Conservation (phyloP, 345 rosid genomes). For the Hibiscus mutabilis region DNA sequence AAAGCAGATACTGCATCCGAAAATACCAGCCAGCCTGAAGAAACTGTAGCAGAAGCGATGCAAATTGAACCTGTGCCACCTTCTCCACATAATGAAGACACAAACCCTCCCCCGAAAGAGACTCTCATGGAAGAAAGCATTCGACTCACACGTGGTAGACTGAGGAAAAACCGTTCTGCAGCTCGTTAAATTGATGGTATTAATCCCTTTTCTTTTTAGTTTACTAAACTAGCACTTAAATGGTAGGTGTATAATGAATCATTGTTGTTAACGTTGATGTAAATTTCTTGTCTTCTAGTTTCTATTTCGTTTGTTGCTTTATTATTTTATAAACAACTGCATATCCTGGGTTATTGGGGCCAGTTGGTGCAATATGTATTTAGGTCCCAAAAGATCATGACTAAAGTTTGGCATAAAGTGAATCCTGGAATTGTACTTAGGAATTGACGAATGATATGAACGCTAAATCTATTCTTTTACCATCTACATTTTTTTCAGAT, state of each 20-base stretch:
- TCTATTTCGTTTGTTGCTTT: conserved; percentile 44
- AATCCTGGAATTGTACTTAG: neutral
- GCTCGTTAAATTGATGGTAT: conserved; percentile 20
- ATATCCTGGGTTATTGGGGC: neutral
- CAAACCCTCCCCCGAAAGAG: conserved; percentile 44
- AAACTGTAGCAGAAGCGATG: conserved; percentile 38
- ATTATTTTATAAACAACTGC: neutral
- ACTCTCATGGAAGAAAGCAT: conserved; percentile 43
- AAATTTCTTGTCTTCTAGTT: conserved; percentile 27
- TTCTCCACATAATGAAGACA: conserved; percentile 27
- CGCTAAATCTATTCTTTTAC: neutral
- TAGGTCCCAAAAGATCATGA: neutral
- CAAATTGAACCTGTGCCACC: conserved; percentile 36
- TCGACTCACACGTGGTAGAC: conserved; percentile 30
- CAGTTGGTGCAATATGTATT: neutral
- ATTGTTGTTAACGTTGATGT: conserved; percentile 26
- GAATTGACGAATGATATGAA: neutral
- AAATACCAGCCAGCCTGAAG: conserved; percentile 19
- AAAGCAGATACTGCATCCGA: conserved; percentile 29
- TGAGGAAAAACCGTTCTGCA: conserved; percentile 51
- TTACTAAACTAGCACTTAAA: conserved; percentile 21
- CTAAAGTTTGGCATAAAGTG: neutral
- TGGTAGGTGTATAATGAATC: conserved; percentile 22
- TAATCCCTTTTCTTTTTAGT: conserved; percentile 6
- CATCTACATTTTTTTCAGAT: neutral